Evolutionary conservation across 768 basidiomycete species (phyloP).

Genomic region (Kwoniella europaea): DNA sequence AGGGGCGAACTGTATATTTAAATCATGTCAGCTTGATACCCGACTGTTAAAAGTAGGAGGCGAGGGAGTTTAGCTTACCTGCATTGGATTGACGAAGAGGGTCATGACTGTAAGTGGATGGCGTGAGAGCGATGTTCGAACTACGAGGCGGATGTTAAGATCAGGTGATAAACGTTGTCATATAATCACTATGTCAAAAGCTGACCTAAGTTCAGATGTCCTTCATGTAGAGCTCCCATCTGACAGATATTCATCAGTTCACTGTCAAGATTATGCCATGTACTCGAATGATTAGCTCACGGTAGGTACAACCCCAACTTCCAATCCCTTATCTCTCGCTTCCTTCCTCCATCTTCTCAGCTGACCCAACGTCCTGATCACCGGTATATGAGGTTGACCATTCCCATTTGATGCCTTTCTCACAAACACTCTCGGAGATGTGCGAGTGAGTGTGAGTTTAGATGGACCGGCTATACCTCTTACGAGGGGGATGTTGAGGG

Average conservation of each 20-base stretch:
- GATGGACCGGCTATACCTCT: constrained; percentile 9
- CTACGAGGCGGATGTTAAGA: constrained; percentile 59
- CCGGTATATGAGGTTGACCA: constrained; percentile 43
- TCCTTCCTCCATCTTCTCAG: constrained; percentile 69
- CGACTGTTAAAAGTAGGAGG: not conserved
- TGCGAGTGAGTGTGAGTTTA: not conserved
- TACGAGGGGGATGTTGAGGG: not conserved
- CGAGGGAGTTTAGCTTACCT: constrained; percentile 56
- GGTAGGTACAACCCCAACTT: constrained; percentile 93
- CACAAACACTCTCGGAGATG: not conserved
- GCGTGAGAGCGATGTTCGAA: constrained; percentile 72
- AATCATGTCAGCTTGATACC: not conserved
- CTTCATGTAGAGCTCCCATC: constrained; percentile 95
- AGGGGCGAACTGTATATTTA: constrained; percentile 71
- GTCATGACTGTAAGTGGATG: constrained; percentile 90
- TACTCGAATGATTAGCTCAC: constrained; percentile 26
- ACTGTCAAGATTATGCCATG: not conserved
- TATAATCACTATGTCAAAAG: not conserved
- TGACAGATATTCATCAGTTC: constrained; percentile 6
- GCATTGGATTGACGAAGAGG: constrained; percentile 97
- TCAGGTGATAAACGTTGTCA: not conserved
- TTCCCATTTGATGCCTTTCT: constrained; percentile 4
- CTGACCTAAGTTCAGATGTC: constrained; percentile 88
- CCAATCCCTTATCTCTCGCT: constrained; percentile 66
- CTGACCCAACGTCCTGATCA: constrained; percentile 51